These are phyloP conservation scores for Daldinia loculata DNA, from an alignment of 495 filamentous ascomycete species.

Conservation along the genomic window DNA sequence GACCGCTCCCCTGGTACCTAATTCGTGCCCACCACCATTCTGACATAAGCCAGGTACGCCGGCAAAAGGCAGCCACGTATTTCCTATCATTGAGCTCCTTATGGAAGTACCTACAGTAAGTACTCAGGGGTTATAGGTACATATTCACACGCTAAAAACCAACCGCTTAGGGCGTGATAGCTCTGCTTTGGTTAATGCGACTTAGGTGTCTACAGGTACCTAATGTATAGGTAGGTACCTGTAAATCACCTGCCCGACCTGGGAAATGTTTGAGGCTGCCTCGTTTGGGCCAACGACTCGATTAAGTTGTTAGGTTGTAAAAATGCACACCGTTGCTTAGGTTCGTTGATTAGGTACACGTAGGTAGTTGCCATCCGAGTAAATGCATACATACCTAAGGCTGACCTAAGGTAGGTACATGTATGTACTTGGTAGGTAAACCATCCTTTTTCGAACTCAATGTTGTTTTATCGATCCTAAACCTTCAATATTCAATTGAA, in stretches of 20 bases:
- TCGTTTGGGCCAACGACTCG: constrained; percentile 27
- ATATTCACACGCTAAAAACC: background rate
- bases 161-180: background rate
- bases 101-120: background rate
- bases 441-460: background rate
- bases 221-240: too few species aligned
- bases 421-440: background rate
- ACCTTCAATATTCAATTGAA: background rate
- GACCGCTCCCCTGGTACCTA: background rate
- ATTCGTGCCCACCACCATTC: constrained; percentile 19
- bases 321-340: constrained; percentile 30
- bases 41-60: constrained; percentile 19
- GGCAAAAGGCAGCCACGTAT: background rate
- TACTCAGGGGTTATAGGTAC: background rate
- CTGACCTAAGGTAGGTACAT: too few species aligned
- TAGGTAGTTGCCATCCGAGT: background rate
- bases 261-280: constrained; percentile 22
- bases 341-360: background rate
- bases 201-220: too few species aligned
- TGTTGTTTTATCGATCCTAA: background rate
- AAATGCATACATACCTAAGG: constrained; percentile 13
- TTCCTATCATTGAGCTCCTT: background rate
- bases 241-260: background rate
- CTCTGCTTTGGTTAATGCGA: background rate
- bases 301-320: constrained; percentile 19